Evolutionary conservation across 2,329 filamentous ascomycete species (phyloP).

Genomic region (Sordariomycetes sp.): DNA sequence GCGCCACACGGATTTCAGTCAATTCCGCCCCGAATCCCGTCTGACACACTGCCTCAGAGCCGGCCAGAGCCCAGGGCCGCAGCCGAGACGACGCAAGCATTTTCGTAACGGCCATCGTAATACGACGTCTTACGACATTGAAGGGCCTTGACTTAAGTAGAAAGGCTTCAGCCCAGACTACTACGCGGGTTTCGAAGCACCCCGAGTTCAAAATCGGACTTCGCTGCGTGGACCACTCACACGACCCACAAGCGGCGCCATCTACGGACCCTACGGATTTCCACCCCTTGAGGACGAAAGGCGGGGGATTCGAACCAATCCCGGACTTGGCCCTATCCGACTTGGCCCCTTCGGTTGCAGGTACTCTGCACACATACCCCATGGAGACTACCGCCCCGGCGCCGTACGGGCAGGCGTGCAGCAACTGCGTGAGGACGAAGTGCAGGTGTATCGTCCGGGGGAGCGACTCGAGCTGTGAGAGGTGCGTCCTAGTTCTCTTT

Average conservation of each 20-base stretch:
- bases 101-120: neutral
- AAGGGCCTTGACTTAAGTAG: neutral
- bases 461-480: neutral
- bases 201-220: neutral
- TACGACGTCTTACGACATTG: neutral
- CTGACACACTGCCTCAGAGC: neutral
- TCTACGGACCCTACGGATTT: neutral
- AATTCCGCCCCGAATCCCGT: neutral
- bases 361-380: neutral
- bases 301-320: neutral
- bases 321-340: neutral
- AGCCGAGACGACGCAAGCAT: neutral
- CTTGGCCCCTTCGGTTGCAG: neutral
- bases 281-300: neutral
- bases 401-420: constrained; percentile 3
- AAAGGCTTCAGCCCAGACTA: neutral
- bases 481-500: neutral
- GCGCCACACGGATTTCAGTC: neutral
- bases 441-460: constrained; percentile 2
- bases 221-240: neutral
- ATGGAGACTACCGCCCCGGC: neutral
- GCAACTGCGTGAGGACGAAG: constrained; percentile 2
- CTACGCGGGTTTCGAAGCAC: neutral
- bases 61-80: neutral
- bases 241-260: neutral